These are phyloP conservation scores for Pichia cactophila DNA, from an alignment of 1,139 yeast species.

Conservation along the genomic window DNA sequence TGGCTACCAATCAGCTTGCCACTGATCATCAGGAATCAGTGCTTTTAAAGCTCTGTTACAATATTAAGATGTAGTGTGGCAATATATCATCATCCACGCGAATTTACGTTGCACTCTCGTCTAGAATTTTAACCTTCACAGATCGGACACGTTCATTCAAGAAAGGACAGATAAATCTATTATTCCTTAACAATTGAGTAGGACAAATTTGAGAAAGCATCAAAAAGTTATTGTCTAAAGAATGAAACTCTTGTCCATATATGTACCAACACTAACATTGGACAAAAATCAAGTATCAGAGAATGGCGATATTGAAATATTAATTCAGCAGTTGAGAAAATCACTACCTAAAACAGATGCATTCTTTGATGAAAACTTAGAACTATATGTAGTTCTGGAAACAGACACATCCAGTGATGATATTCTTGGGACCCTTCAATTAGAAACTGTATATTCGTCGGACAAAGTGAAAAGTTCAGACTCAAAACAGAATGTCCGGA, in stretches of 20 bases:
- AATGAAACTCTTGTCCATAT: not conserved
- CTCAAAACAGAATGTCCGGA: not conserved
- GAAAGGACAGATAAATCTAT: too few relatives aligned
- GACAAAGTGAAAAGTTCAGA: not conserved
- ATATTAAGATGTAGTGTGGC: too few relatives aligned
- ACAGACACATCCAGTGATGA: not conserved
- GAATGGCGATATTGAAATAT: not conserved
- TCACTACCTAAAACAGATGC: conserved; percentile 8
- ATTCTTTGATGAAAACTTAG: conserved; percentile 21
- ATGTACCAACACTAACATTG: not conserved
- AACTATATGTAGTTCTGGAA: conserved; percentile 12
- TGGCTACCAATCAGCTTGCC: too few relatives aligned
- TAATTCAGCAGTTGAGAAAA: not conserved
- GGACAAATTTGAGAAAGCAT: too few relatives aligned
- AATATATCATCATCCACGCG: too few relatives aligned
- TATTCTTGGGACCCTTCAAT: conserved; percentile 11
- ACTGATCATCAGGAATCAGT: too few relatives aligned
- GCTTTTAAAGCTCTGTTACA: too few relatives aligned
- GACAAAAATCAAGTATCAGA: not conserved
- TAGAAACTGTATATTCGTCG: conserved; percentile 10
- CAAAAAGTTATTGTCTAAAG: too few relatives aligned
- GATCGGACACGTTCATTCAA: too few relatives aligned
- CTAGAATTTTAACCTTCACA: too few relatives aligned
- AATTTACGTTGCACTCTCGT: too few relatives aligned
- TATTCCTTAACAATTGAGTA: too few relatives aligned